Evolutionary conservation across 2,329 filamentous ascomycete species (phyloP), one percentile per base, ranked within the genome.

Genomic region (Westerdykella sp.): DNA sequence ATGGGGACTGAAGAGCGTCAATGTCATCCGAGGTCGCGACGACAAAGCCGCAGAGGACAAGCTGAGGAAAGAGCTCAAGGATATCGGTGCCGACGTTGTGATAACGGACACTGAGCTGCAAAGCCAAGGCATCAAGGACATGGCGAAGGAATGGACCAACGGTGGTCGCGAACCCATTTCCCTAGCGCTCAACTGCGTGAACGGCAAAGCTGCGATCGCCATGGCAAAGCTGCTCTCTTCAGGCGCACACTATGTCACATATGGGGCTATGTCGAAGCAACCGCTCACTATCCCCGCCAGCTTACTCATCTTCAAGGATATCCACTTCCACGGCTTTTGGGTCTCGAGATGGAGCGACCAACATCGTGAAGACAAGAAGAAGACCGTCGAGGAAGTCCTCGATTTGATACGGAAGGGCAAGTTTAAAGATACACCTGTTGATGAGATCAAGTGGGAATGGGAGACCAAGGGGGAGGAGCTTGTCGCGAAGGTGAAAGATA

Each of bases 301-400:
- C 0, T 73, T 94, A 54, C 73, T 97, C 46, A 98, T 98, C 56
- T 98, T 98, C 73, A 93, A 91, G 68, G 82, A 97, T 56, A 76
- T 97, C 41, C 77, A 80, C 40, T 95, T 96, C 60, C 78, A 87
- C 48, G 94, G 93, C 4, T 98, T 97, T 69, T 98, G 93, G 93
- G 81, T 97, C 18, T 93, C 85, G 61, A 81, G 77, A 47, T 97
- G 93, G 91, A 87, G 85, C 38, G 83, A 90, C 62, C 71, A 76
- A 49, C 77, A 96, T 55, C 78, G 82, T 0, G 74, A 76, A 5
- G 81, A 84, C 46, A 94, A 94, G 72, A 78, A 79, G 62, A 78
- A 76, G 60, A 95, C 88, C 36, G 82, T 97, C n/a, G 78, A 84
- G 18, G 87, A 95, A 68, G 83, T 98, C 30, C 70, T 98, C 47